These are phyloP conservation scores for Talaromyces funiculosus DNA, from an alignment of 2,329 filamentous ascomycete species.

Conservation along the genomic window DNA sequence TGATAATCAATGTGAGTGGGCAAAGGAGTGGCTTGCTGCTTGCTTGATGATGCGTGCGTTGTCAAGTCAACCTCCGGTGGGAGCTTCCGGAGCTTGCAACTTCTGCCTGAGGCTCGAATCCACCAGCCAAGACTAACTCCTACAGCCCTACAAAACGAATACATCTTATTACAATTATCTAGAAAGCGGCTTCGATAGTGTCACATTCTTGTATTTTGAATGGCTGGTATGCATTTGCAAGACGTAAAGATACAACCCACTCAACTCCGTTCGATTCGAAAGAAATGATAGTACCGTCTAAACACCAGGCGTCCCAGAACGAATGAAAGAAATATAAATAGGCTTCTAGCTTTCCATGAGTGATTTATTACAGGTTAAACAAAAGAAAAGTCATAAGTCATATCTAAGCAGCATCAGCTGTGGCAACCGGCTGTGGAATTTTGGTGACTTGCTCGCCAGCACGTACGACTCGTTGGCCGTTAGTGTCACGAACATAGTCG, in stretches of 20 bases:
- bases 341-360: background rate
- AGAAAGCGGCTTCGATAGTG: too few relatives aligned
- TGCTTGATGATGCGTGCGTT: background rate
- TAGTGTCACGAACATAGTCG: conserved; percentile 71
- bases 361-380: background rate
- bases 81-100: background rate
- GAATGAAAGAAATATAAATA: conserved; percentile 9
- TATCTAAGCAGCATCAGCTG: conserved; percentile 70
- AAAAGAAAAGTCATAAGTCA: conserved; percentile 17
- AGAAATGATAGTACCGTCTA: background rate
- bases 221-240: background rate
- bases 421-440: conserved; percentile 70
- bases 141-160: too few relatives aligned
- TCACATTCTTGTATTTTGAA: background rate
- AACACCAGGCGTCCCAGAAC: conserved; percentile 1
- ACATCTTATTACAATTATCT: too few relatives aligned
- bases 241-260: background rate
- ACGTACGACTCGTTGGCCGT: conserved; percentile 75
- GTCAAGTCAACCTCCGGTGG: background rate
- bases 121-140: background rate
- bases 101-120: background rate
- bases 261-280: background rate
- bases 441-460: conserved; percentile 83
- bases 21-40: background rate
- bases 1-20: background rate